Evolutionary conservation across 163 green algal species (phyloP).

Genomic region (Scenedesmus sp.): DNA sequence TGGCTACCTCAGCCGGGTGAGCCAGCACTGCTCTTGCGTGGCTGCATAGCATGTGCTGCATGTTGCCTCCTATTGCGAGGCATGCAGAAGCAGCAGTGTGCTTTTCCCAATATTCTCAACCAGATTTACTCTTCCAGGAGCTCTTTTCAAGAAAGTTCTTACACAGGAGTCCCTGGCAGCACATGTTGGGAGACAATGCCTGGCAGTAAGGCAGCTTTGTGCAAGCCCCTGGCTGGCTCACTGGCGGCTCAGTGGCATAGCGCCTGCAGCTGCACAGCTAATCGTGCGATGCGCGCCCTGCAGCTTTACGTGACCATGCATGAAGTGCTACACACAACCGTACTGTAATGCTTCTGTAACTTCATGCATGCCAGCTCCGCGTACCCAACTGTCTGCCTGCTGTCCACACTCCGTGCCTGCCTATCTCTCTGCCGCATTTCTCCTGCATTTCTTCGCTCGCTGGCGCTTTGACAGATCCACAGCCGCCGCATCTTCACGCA

Average conservation of each 20-base stretch:
- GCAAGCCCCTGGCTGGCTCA: no score
- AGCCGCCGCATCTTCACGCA: conserved; percentile 22
- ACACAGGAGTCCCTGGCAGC: no score
- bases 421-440: neutral
- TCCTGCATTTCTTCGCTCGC: neutral
- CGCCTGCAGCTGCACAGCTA: no score
- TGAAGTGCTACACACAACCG: neutral
- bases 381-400: neutral
- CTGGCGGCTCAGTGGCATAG: no score
- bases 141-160: no score
- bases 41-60: neutral
- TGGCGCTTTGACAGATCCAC: neutral
- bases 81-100: no score
- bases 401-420: neutral
- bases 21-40: neutral
- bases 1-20: conserved; percentile 26
- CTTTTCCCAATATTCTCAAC: no score
- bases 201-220: no score
- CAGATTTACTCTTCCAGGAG: no score
- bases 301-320: no score
- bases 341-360: neutral
- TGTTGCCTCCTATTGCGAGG: neutral
- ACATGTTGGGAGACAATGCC: no score
- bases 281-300: no score
- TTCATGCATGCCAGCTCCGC: neutral